Evolutionary conservation across 2,329 filamentous ascomycete species (phyloP).

Genomic region (Hortaea werneckii): DNA sequence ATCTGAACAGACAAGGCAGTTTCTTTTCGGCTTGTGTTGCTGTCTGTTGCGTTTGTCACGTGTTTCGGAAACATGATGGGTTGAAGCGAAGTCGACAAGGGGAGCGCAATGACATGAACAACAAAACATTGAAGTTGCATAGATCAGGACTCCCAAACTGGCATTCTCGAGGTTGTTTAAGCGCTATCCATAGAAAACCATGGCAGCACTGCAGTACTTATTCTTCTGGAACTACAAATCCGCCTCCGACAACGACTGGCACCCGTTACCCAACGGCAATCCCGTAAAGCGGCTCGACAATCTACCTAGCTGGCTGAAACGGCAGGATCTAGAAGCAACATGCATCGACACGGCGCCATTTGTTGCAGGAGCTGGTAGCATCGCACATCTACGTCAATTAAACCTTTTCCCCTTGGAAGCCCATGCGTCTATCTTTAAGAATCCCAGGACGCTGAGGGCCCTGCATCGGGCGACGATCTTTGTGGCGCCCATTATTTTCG

Average conservation of each 20-base stretch:
- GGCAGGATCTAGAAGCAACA: slow-evolving; percentile 20
- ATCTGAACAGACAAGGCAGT: neutral
- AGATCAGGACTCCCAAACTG: neutral
- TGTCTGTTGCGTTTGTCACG: neutral
- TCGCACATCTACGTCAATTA: slow-evolving; percentile 19
- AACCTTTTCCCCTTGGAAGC: slow-evolving; percentile 20
- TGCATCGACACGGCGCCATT: slow-evolving; percentile 22
- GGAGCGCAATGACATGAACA: neutral
- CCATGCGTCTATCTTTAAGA: slow-evolving; percentile 17
- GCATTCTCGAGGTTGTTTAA: neutral
- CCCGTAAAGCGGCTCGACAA: slow-evolving; percentile 13
- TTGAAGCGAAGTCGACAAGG: neutral
- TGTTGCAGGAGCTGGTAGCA: slow-evolving; percentile 14
- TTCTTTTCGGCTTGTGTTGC: neutral
- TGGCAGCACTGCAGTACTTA: slow-evolving; percentile 4
- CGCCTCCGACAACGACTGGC: slow-evolving; percentile 20
- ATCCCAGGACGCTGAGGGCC: slow-evolving; percentile 19
- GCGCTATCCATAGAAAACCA: neutral
- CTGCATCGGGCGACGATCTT: slow-evolving; percentile 17
- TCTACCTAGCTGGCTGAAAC: slow-evolving; percentile 13
- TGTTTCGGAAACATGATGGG: neutral
- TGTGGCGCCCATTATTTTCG: slow-evolving; percentile 13
- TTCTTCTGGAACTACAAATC: slow-evolving; percentile 24
- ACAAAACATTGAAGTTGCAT: too few species aligned
- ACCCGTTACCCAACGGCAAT: slow-evolving; percentile 14